Base-by-base conservation (phyloP, 2,329 filamentous ascomycete species). In the Epichloe glyceriae region DNA sequence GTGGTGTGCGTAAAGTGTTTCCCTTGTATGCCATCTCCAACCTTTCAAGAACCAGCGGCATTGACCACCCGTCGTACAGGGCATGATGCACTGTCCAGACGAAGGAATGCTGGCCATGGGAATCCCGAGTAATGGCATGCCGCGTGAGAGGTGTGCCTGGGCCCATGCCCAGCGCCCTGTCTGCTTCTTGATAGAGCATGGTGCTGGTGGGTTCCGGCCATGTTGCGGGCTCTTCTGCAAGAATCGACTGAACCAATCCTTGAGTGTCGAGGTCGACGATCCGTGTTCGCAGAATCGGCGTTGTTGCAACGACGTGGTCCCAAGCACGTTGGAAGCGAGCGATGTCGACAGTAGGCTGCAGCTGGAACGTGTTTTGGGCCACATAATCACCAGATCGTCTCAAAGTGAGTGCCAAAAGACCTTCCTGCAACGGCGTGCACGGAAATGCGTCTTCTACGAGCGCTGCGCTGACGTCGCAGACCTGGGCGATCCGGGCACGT, bases 21-120 rank as follows among this genome's bases (percentile, higher is more conserved):
- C 61, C 50, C 5, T 62, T 61, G 44, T 68, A 70, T 5, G 64
- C 64, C 38, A 58, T 57, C 52, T 70, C 68, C 43, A 72, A 62
- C 46, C 63, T 62, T 22, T 70, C 68, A 26, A 72, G 61, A 1
- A 73, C 55, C 5, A 73, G 58, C 7, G 66, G 66, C 66, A 73
- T 68, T 1, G 68, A 71, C 72, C 73, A 75, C 17, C 73, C 74
- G 49, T 78, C 74, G 50, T 76, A 78, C 0, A 76, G 58, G 12
- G 68, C 69, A 54, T 77, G 74, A 50, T 76, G 74, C 58, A 73
- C 69, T 1, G 44, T 51, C 49, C 52, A 43, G 11, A 43, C 68
- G 71, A 56, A 71, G 58, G 17, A 74, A 65, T 53, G 73, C 68
- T 53, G 69, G 60, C 12, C 8, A 52, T 43, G 57, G 60, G 39